phyloP scores from a whole-genome alignment of 2,329 filamentous ascomycete species.

The Xylariomycetidae sp. region DNA sequence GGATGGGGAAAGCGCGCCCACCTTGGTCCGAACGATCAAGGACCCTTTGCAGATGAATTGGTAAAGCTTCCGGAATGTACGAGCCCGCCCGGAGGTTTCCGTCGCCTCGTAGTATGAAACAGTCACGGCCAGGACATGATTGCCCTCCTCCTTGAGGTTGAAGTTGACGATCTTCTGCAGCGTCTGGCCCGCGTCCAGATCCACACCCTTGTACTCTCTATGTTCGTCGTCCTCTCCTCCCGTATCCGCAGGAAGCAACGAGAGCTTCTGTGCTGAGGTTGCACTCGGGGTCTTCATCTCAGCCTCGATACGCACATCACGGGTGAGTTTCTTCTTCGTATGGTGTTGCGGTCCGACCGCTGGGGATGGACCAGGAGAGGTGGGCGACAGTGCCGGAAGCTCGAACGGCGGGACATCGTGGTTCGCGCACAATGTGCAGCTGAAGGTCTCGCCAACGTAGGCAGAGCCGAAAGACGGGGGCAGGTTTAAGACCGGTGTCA shows the following conservation, averaged over 20 bases:
- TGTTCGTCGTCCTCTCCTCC: conserved; percentile 2
- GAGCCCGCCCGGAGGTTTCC: conserved; percentile 61
- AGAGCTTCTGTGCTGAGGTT: conserved; percentile 54
- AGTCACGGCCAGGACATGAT: conserved; percentile 87
- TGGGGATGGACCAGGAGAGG: too few species aligned
- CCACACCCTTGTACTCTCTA: conserved; percentile 7
- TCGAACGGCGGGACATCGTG: conserved; percentile 62
- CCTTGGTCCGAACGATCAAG: conserved; percentile 85
- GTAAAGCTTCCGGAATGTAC: conserved; percentile 92
- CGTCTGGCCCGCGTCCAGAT: conserved; percentile 47
- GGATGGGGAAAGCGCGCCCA: conserved; percentile 53
- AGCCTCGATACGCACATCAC: conserved; percentile 74
- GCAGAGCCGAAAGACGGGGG: conserved; percentile 89
- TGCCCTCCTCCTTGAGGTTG: conserved; percentile 88
- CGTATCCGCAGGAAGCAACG: conserved; percentile 42
- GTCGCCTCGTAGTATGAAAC: conserved; percentile 88
- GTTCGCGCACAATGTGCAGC: conserved; percentile 93
- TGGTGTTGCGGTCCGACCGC: conserved; percentile 1
- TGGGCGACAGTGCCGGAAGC: too few species aligned
- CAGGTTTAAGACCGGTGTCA: conserved; percentile 67
- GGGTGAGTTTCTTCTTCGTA: conserved; percentile 45
- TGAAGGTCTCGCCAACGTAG: conserved; percentile 92
- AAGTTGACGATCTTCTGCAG: conserved; percentile 78
- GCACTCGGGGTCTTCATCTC: conserved; percentile 89
- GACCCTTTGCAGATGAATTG: conserved; percentile 92